phyloP scores from a whole-genome alignment of 805 yeast genomes.

The Metschnikowia proteae region DNA sequence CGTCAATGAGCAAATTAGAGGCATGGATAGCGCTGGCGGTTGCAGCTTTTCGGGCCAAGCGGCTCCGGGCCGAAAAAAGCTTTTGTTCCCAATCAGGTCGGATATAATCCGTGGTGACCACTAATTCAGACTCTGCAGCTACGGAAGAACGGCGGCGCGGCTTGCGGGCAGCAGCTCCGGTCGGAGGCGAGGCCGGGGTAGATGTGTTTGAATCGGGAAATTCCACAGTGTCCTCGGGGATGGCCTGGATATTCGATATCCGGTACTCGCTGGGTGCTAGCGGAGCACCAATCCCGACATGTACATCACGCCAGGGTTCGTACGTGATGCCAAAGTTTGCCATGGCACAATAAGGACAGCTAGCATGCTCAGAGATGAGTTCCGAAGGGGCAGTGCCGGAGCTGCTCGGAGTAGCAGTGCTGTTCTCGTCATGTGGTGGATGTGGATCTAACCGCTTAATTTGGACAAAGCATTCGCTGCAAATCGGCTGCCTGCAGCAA shows the following conservation, averaged over 20 bases:
- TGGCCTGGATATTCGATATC: slow-evolving; percentile 9
- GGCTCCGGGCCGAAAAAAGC: slow-evolving; percentile 66
- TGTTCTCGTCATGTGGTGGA: slow-evolving; percentile 68
- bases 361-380: slow-evolving; percentile 80
- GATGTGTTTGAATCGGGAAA: slow-evolving; percentile 2
- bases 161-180: slow-evolving; percentile 1
- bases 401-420: slow-evolving; percentile 26
- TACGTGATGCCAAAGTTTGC: slow-evolving; percentile 81
- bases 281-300: slow-evolving; percentile 55
- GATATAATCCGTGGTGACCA: slow-evolving; percentile 73
- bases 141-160: slow-evolving; percentile 41
- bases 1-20: slow-evolving; percentile 60
- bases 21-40: slow-evolving; percentile 94
- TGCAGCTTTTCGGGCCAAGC: slow-evolving; percentile 81
- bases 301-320: slow-evolving; percentile 52
- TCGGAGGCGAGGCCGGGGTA: slow-evolving; percentile 1
- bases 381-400: slow-evolving; percentile 48
- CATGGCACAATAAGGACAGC: slow-evolving; percentile 92
- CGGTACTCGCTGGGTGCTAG: slow-evolving; percentile 44
- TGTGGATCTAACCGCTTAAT: slow-evolving; percentile 90
- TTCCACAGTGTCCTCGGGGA: slow-evolving; percentile 9
- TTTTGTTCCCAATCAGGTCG: slow-evolving; percentile 92
- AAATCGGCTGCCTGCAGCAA: slow-evolving; percentile 90
- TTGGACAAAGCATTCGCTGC: slow-evolving; percentile 96
- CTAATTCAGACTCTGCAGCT: slow-evolving; percentile 65